phyloP scores from a whole-genome alignment of 225 moss, liverwort and hornwort genomes.

The Straminergon stramineum region DNA sequence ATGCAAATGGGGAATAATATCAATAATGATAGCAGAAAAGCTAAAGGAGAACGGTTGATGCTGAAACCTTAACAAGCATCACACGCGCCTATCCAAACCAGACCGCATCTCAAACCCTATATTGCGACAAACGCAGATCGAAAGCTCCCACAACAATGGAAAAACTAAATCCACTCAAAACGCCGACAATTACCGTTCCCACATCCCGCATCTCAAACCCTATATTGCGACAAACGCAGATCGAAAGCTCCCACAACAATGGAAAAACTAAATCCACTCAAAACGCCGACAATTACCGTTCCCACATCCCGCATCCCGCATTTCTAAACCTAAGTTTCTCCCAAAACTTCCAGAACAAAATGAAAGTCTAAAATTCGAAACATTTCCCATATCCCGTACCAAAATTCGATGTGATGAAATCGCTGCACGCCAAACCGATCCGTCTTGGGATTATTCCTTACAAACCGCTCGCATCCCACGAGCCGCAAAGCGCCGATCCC shows the following conservation, averaged over 20 bases:
- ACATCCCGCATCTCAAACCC: not conserved
- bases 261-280: not conserved
- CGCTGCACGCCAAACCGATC: slow-evolving; percentile 61
- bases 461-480: slow-evolving; percentile 64
- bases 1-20: not conserved
- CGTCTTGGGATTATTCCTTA: slow-evolving; percentile 38
- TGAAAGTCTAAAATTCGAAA: not conserved
- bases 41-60: not conserved
- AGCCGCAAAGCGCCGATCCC: slow-evolving; percentile 43
- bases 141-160: not conserved
- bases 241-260: not conserved
- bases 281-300: not conserved
- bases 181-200: no score
- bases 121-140: not conserved
- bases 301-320: not conserved
- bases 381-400: slow-evolving; percentile 10
- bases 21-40: not conserved
- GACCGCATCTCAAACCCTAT: not conserved
- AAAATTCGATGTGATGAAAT: slow-evolving; percentile 94
- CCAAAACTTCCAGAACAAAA: not conserved
- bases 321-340: not conserved
- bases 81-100: not conserved
- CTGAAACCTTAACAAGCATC: not conserved
- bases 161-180: not conserved
- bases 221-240: not conserved